Percentiles rank a stretch among this genome's conserved stretches.
phyloP scores from a whole-genome alignment of 164 flowering plant genomes.

The Vitis amurensis region DNA sequence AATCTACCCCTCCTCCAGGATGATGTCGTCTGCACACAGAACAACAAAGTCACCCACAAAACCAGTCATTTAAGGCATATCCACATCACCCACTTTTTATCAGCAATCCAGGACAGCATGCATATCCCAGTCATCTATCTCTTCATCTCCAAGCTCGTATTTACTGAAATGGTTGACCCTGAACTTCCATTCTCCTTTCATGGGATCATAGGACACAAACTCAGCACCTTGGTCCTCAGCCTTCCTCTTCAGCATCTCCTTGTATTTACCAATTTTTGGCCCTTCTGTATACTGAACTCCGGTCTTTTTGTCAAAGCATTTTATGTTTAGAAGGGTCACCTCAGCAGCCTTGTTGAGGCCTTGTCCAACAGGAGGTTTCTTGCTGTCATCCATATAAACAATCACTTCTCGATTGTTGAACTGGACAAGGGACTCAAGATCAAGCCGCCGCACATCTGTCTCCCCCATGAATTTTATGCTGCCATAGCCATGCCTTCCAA shows the following conservation, averaged over 20 bases:
- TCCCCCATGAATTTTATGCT: conserved; percentile 87
- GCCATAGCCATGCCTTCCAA: conserved; percentile 81
- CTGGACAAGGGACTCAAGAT: conserved; percentile 78
- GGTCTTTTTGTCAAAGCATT: conserved; percentile 82
- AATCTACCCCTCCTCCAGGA: no score
- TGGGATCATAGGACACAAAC: conserved; percentile 77
- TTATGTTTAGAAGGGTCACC: conserved; percentile 86
- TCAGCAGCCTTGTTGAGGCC: conserved; percentile 97
- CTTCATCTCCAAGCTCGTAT: conserved; percentile 48
- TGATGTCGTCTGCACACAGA: no score
- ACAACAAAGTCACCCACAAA: no score
- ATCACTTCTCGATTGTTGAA: conserved; percentile 88
- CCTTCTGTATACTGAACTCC: conserved; percentile 71
- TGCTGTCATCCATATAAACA: conserved; percentile 86
- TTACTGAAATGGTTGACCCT: conserved; percentile 77
- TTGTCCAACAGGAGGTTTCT: conserved; percentile 95
- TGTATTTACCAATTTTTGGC: conserved; percentile 71
- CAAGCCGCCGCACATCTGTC: conserved; percentile 87
- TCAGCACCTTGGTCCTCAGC: conserved; percentile 92
- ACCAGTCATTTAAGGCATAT: background rate
- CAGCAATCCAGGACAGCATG: conserved; percentile 1
- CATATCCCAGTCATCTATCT: conserved; percentile 5
- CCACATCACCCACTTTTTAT: background rate
- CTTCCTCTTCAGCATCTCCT: conserved; percentile 74
- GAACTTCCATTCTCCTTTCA: conserved; percentile 93